phyloP scores from a whole-genome alignment of 176 grass and related monocot genomes.

The Elaeis guineensis region DNA sequence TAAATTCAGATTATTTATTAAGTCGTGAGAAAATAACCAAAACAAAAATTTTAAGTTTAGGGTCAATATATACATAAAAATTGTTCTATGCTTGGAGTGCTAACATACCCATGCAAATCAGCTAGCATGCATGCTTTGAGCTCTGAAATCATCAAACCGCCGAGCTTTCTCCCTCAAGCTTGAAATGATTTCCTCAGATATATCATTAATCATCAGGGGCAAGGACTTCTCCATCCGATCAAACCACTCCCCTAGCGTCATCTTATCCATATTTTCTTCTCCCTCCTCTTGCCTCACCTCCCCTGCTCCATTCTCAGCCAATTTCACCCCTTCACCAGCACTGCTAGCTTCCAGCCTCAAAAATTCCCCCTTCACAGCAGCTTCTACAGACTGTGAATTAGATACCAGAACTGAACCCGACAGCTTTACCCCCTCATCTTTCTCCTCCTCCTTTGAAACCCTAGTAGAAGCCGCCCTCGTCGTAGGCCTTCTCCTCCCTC shows the following conservation, averaged over 20 bases:
- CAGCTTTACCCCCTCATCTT: conserved; percentile 1
- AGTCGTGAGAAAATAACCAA: too few relatives aligned
- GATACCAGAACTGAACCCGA: background rate
- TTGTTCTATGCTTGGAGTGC: too few relatives aligned
- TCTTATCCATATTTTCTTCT: conserved; percentile 36
- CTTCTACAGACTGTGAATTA: conserved; percentile 1
- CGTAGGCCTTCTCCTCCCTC: conserved; percentile 14
- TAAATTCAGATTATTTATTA: too few relatives aligned
- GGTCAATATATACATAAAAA: too few relatives aligned
- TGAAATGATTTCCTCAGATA: conserved; percentile 37
- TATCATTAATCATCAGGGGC: conserved; percentile 37
- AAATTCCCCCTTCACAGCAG: background rate
- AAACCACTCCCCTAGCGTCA: conserved; percentile 84
- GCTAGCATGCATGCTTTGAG: conserved; percentile 10
- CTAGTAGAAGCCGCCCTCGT: background rate
- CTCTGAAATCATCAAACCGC: conserved; percentile 32
- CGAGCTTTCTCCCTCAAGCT: conserved; percentile 33
- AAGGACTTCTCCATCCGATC: conserved; percentile 41
- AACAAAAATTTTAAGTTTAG: too few relatives aligned
- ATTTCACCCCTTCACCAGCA: background rate
- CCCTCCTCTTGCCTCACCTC: conserved; percentile 5
- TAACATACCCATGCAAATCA: conserved; percentile 21
- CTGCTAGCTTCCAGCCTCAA: conserved; percentile 4
- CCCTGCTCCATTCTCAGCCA: conserved; percentile 5
- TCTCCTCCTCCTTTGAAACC: conserved; percentile 15